A percentile compares a stretch with the other conserved stretches of the same genome.
These are phyloP conservation scores for Scedosporium aurantiacum DNA, from an alignment of 2,329 filamentous ascomycete genomes.

Conservation along the genomic window DNA sequence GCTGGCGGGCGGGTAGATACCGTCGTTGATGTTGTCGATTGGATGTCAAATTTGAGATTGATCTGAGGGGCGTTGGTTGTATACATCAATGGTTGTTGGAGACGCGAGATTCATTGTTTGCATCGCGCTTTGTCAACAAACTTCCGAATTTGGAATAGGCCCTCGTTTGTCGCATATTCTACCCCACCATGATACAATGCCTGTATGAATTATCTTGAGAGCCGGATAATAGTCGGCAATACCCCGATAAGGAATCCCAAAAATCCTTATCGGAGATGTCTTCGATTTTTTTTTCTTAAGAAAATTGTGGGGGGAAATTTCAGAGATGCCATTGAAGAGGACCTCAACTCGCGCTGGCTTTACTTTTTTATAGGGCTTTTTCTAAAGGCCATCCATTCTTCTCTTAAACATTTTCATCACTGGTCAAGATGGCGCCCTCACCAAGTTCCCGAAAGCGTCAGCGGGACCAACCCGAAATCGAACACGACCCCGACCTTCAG, in stretches of 20 bases:
- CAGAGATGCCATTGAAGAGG: neutral
- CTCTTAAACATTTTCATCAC: neutral
- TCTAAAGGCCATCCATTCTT: neutral
- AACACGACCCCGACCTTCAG: slow-evolving; percentile 20
- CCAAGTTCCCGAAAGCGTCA: slow-evolving; percentile 25
- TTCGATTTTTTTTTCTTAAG: slow-evolving; percentile 5
- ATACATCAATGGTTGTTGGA: neutral
- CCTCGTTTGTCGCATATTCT: neutral
- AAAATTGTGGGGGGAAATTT: neutral
- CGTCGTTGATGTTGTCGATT: neutral
- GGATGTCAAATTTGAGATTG: neutral
- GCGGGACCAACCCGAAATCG: slow-evolving; percentile 21
- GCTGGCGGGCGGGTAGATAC: neutral
- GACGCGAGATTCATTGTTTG: slow-evolving; percentile 3
- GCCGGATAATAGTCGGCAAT: slow-evolving; percentile 1
- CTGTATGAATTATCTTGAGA: neutral
- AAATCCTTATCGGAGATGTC: neutral
- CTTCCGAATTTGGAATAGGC: slow-evolving; percentile 3
- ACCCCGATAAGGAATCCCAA: slow-evolving; percentile 8
- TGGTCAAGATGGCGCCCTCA: slow-evolving; percentile 17
- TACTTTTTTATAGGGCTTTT: neutral
- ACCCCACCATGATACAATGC: neutral
- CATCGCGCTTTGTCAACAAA: slow-evolving; percentile 5
- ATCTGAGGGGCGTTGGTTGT: neutral
- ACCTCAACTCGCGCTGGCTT: neutral